These are phyloP conservation scores for Solanum neorickii DNA, from an alignment of 257 asterid genomes.

Conservation along the genomic window DNA sequence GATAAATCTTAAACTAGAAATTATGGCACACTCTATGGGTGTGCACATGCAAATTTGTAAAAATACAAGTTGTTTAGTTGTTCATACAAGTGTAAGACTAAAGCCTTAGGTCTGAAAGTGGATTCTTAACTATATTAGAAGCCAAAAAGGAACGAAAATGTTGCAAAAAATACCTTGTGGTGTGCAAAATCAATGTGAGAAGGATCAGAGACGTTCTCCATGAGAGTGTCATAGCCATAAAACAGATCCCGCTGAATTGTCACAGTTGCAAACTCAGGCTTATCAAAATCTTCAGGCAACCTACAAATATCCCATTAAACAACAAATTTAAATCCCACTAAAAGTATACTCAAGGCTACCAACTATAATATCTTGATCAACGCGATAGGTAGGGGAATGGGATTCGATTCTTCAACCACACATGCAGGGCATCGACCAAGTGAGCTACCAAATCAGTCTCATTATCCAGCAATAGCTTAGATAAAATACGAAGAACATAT, in stretches of 20 bases:
- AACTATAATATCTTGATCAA: background rate
- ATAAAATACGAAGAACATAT: background rate
- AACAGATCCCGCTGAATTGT: constrained; percentile 90
- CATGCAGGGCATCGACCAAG: background rate
- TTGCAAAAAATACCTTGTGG: constrained; percentile 55
- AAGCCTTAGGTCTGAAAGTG: background rate
- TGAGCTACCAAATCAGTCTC: background rate
- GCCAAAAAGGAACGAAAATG: background rate
- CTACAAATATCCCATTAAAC: constrained; percentile 19
- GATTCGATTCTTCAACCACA: background rate
- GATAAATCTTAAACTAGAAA: background rate
- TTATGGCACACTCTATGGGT: background rate
- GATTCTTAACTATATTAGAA: background rate
- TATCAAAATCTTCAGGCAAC: constrained; percentile 92
- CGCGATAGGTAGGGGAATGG: background rate
- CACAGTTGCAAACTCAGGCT: constrained; percentile 85
- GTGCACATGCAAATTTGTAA: background rate
- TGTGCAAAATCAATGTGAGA: constrained; percentile 98
- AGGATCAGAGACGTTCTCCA: constrained; percentile 99
- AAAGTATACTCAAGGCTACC: background rate
- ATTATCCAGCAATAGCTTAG: background rate
- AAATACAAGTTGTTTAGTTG: background rate
- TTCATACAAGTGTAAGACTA: background rate
- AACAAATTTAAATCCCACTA: background rate
- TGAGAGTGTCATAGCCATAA: constrained; percentile 92